Evolutionary conservation across 2,329 filamentous ascomycete genomes (phyloP).

Genomic region (Stagonosporopsis tanaceti): DNA sequence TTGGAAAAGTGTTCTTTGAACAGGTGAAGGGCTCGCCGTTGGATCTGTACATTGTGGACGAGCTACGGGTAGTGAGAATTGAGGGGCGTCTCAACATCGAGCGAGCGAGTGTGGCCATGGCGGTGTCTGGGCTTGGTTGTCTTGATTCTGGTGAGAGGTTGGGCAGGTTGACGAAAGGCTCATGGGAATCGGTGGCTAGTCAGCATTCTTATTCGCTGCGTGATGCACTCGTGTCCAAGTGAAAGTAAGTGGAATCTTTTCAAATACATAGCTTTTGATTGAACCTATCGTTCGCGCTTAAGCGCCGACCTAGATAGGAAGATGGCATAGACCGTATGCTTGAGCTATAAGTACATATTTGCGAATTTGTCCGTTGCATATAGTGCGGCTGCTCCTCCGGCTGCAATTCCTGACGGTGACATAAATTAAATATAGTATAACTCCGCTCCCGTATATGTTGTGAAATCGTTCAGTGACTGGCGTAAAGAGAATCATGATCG

Average conservation of each 20-base stretch:
- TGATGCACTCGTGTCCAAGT: background rate
- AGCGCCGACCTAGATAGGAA: background rate
- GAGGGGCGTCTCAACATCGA: background rate
- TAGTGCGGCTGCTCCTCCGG: no score
- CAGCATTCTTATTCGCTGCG: background rate
- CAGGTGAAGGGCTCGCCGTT: background rate
- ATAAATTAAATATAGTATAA: background rate
- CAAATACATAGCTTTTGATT: background rate
- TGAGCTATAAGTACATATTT: no score
- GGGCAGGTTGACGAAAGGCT: background rate
- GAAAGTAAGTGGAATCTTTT: background rate
- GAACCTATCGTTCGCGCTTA: background rate
- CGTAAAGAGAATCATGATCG: conserved; percentile 35
- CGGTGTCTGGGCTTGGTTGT: background rate
- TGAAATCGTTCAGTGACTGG: conserved; percentile 22
- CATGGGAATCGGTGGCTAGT: background rate
- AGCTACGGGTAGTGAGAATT: background rate
- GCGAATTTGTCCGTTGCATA: no score
- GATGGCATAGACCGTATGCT: background rate
- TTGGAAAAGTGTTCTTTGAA: background rate
- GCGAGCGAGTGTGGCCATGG: background rate
- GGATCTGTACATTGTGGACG: background rate
- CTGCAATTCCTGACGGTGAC: background rate
- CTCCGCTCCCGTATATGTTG: background rate
- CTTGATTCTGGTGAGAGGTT: background rate